Conservation (phyloP, 192 early-diverging fungal species). For the Chytriomyces sp. region DNA sequence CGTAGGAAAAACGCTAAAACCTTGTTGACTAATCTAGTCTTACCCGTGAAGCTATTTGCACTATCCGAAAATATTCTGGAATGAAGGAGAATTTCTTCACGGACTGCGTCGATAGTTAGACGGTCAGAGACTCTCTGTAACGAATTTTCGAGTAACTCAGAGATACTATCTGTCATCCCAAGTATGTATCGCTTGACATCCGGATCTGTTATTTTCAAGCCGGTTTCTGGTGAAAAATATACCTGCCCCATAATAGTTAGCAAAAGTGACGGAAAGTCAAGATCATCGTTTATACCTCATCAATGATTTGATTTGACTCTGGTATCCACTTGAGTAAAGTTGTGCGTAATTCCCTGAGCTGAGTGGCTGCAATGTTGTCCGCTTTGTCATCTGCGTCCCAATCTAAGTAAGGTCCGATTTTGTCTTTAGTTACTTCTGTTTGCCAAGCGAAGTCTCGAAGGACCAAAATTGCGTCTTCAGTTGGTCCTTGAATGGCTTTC, state of each 20-base stretch:
- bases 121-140: slow-evolving; percentile 12
- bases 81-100: slow-evolving; percentile 31
- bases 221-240: neutral
- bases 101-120: slow-evolving; percentile 10
- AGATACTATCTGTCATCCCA: slow-evolving; percentile 11
- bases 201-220: neutral
- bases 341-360: neutral
- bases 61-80: slow-evolving; percentile 7
- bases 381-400: slow-evolving; percentile 7
- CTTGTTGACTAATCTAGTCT: slow-evolving; percentile 27
- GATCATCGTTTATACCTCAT: slow-evolving; percentile 14
- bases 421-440: neutral
- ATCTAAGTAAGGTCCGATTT: slow-evolving; percentile 13
- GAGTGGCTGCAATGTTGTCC: neutral
- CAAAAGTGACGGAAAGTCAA: neutral
- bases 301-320: slow-evolving; percentile 14
- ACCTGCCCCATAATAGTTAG: neutral
- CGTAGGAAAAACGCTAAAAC: slow-evolving; percentile 18
- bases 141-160: slow-evolving; percentile 14
- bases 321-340: slow-evolving; percentile 8
- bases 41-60: slow-evolving; percentile 6
- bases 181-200: slow-evolving; percentile 18
- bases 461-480: slow-evolving; percentile 30
- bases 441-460: slow-evolving; percentile 17
- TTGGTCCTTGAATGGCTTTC: slow-evolving; percentile 25